Conservation (phyloP, 176 grass and related monocot genomes). For the Triticum aestivum region DNA sequence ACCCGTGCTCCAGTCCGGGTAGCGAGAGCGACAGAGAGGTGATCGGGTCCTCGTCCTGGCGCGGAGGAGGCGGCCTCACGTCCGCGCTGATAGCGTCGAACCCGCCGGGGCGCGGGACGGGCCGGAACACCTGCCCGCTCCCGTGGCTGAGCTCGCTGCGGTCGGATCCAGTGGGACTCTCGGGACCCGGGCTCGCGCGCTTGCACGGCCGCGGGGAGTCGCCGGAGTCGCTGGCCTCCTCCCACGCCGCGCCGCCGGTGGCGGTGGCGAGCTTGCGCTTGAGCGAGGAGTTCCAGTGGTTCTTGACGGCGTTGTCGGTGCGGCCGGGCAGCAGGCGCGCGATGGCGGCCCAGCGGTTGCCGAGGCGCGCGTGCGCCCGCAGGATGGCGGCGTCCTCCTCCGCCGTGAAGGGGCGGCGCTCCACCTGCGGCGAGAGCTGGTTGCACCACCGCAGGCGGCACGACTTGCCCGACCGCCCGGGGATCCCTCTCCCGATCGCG, state of each 20-base stretch:
- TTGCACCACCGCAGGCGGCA: conserved; percentile 98
- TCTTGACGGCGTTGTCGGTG: conserved; percentile 98
- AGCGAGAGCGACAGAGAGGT: conserved; percentile 81
- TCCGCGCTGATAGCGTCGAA: conserved; percentile 39
- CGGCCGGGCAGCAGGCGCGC: conserved; percentile 73
- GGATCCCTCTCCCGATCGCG: conserved; percentile 68
- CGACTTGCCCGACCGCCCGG: conserved; percentile 88
- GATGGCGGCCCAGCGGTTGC: conserved; percentile 96
- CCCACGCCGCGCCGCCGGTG: background rate
- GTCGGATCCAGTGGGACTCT: conserved; percentile 64
- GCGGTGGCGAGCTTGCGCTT: conserved; percentile 57
- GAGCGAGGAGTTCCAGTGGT: conserved; percentile 97
- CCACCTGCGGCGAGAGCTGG: conserved; percentile 95
- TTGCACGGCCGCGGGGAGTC: conserved; percentile 36
- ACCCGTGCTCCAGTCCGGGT: conserved; percentile 49
- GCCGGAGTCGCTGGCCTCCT: background rate
- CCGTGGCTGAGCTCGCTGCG: conserved; percentile 72
- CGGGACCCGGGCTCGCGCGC: conserved; percentile 51
- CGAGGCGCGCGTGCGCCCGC: conserved; percentile 62
- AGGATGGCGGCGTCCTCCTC: conserved; percentile 86
- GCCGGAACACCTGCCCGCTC: conserved; percentile 46
- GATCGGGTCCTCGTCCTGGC: conserved; percentile 50
- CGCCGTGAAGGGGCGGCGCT: conserved; percentile 86
- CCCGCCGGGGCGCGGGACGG: conserved; percentile 42
- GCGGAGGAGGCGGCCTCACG: background rate